phyloP scores from a whole-genome alignment of 257 asterid species.

The Rhazya stricta region DNA sequence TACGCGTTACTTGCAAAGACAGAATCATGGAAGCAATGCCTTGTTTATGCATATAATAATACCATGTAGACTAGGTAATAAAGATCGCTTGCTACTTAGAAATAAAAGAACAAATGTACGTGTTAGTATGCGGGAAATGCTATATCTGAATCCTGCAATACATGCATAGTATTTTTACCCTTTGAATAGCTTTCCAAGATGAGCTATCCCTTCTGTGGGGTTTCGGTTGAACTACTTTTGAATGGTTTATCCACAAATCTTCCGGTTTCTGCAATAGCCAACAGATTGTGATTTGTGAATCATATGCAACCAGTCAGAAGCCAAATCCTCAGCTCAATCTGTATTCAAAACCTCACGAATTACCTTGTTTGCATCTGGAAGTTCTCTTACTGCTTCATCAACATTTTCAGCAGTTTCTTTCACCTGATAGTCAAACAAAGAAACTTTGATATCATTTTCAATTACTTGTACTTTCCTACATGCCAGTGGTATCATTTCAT shows the following conservation, averaged over 20 bases:
- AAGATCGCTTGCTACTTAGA: background rate
- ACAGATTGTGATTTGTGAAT: conserved; percentile 16
- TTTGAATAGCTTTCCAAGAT: conserved; percentile 81
- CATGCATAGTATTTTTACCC: conserved; percentile 36
- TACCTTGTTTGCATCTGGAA: conserved; percentile 96
- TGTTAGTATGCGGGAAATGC: background rate
- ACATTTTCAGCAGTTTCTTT: conserved; percentile 88
- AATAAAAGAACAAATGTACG: background rate
- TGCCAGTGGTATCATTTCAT: background rate
- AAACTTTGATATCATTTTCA: background rate
- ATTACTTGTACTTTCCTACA: background rate
- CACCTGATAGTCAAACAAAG: conserved; percentile 41
- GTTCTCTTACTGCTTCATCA: conserved; percentile 93
- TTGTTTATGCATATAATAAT: background rate
- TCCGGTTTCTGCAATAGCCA: conserved; percentile 81
- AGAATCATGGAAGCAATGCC: background rate
- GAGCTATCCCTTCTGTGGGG: conserved; percentile 81
- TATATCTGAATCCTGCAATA: background rate
- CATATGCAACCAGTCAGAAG: conserved; percentile 1
- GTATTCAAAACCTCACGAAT: background rate
- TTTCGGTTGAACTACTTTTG: conserved; percentile 80
- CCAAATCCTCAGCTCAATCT: background rate
- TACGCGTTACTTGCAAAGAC: background rate
- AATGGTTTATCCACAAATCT: conserved; percentile 90
- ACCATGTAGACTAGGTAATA: background rate